A percentile compares a stretch with the other conserved stretches of the same genome.
Evolutionary conservation across 331 rosid species (phyloP).

Genomic region (Rosa hybrid): DNA sequence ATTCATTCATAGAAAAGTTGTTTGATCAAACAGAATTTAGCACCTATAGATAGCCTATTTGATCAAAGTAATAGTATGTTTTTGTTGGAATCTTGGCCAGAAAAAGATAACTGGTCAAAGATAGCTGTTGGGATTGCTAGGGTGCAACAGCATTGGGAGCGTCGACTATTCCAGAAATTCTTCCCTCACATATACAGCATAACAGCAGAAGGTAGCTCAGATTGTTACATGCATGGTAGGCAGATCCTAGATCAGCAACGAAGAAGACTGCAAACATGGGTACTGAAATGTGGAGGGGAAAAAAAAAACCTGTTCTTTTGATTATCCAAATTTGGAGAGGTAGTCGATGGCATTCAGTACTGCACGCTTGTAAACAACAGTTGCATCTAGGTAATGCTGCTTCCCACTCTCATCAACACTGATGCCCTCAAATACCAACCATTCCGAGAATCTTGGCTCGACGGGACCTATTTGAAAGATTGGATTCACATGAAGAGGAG

Average conservation of each 20-base stretch:
- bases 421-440: constrained; percentile 87
- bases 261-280: not conserved
- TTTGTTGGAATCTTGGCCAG: not conserved
- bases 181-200: constrained; percentile 82
- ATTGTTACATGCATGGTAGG: constrained; percentile 14
- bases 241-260: constrained; percentile 12
- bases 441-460: constrained; percentile 89
- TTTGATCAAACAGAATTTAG: constrained; percentile 6
- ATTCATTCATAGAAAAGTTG: not conserved
- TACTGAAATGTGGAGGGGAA: not conserved
- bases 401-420: constrained; percentile 80
- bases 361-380: constrained; percentile 78
- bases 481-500: constrained; percentile 80
- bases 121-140: constrained; percentile 80
- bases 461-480: constrained; percentile 88
- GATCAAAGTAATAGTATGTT: not conserved
- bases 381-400: constrained; percentile 79
- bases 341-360: constrained; percentile 77
- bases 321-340: constrained; percentile 73
- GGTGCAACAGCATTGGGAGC: constrained; percentile 86
- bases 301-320: constrained; percentile 73
- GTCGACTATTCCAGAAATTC: constrained; percentile 83
- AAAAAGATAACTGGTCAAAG: constrained; percentile 62
- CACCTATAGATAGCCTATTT: not conserved
- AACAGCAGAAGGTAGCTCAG: constrained; percentile 71